Base-by-base conservation (phyloP, 345 rosid genomes). In the Fremontodendron californicum region DNA sequence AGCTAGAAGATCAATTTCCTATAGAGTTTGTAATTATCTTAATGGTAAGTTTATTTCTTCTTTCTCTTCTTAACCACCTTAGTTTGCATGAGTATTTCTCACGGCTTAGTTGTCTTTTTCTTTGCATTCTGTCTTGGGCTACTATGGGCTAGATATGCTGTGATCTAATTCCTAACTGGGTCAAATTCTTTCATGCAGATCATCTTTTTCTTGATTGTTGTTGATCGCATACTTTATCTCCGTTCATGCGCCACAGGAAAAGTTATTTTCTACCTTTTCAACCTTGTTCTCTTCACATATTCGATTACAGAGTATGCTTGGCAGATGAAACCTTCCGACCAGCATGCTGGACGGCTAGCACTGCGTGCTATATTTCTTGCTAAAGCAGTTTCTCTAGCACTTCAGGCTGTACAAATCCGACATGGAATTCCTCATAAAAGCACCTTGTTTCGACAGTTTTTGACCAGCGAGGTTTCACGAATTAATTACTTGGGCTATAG, bases 1-100 rank as follows among this genome's bases (percentile, higher is more conserved):
- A 92, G 89, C 98, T 96, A 71, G 99, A 93, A 81, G 99, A 96
- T 79, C 99, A 96, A 83, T 96, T 96, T 86, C 98, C 97, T 8
- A 89, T 83, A 78, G 94, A 93, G 75, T 93, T 80, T 77, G 98
- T 93, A 57, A 85, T 90, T 68, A 88, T 91, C 79, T 84, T 96
- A 65, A 96, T 96, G 91, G 99, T 93, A 79, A 87, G 84, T 81
- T 46, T 77, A 23, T 80, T 71, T 79, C 42, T 54, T 79, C 42
- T 72, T 73, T 73, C 51, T 76, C 55, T 27, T 77, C 9, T 12
- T 12, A 58, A 62, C 23, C 5, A 48, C 39, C 55, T 73, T 39
- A 40, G 13, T 40, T 46, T 31, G 31, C 62, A 15, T 13, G 48
- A 62, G 19, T 62, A 67, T 72, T 49, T 49, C 52, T 75, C 43